Evolutionary conservation across 441 rosid species (phyloP).

Genomic region (California macrophylla): DNA sequence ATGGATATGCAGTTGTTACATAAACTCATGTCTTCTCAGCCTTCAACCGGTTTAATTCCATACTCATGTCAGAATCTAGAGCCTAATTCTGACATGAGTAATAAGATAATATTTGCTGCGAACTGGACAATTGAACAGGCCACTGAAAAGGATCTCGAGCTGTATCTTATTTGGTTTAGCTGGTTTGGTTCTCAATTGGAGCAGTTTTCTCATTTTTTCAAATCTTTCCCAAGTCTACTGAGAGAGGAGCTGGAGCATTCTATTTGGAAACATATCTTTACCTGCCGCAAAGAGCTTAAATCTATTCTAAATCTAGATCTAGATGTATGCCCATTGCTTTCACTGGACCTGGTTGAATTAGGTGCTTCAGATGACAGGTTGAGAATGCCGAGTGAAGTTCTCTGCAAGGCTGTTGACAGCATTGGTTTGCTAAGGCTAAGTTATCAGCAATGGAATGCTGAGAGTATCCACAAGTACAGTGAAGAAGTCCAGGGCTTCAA

Average conservation of each 20-base stretch:
- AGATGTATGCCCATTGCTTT: constrained; percentile 48
- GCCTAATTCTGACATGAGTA: constrained; percentile 28
- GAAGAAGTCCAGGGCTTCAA: constrained; percentile 32
- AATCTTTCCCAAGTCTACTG: constrained; percentile 4
- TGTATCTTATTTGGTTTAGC: constrained; percentile 5
- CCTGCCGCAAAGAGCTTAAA: constrained; percentile 37
- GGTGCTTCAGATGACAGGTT: constrained; percentile 29
- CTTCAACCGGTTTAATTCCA: constrained; percentile 25
- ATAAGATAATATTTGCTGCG: constrained; percentile 51
- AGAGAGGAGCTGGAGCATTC: constrained; percentile 12
- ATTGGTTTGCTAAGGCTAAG: constrained; percentile 57
- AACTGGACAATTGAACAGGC: constrained; percentile 7
- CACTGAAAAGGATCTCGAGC: constrained; percentile 1
- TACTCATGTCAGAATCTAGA: constrained; percentile 15
- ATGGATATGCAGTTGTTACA: constrained; percentile 31
- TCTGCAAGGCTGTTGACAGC: constrained; percentile 50
- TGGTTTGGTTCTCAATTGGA: constrained; percentile 7
- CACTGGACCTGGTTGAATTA: constrained; percentile 47
- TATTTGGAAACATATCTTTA: constrained; percentile 53
- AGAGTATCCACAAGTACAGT: constrained; percentile 31
- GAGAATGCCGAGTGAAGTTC: constrained; percentile 23
- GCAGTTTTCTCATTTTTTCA: constrained; percentile 6
- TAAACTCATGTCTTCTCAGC: constrained; percentile 38
- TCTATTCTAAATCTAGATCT: constrained; percentile 31
- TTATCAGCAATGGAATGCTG: constrained; percentile 66